phyloP scores from a whole-genome alignment of 257 asterid species.

The Penstemon eatonii region DNA sequence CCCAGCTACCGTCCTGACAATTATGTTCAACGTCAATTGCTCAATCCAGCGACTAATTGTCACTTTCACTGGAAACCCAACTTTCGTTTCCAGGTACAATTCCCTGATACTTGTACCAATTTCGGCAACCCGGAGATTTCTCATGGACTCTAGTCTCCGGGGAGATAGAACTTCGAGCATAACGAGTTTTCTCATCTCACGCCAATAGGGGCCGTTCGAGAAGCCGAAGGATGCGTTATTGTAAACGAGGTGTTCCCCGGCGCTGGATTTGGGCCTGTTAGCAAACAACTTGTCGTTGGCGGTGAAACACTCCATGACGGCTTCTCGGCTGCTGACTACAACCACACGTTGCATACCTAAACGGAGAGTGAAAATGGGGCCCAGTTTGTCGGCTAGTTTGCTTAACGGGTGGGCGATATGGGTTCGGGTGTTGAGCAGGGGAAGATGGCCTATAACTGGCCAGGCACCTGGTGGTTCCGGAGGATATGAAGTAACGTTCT shows the following conservation, averaged over 20 bases:
- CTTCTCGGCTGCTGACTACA: constrained; percentile 49
- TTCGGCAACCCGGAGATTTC: constrained; percentile 35
- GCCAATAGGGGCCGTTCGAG: constrained; percentile 50
- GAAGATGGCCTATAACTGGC: constrained; percentile 70
- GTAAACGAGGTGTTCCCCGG: constrained; percentile 48
- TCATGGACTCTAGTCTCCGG: constrained; percentile 43
- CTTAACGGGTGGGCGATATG: constrained; percentile 20
- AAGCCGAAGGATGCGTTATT: constrained; percentile 46
- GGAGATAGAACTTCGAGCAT: constrained; percentile 45
- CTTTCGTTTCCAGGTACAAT: not conserved
- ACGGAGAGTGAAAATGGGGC: constrained; percentile 46
- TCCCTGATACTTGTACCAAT: constrained; percentile 19
- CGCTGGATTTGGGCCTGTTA: constrained; percentile 37
- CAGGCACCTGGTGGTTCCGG: constrained; percentile 53
- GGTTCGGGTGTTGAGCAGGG: constrained; percentile 23
- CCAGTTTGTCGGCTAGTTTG: constrained; percentile 47
- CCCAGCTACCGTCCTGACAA: constrained; percentile 47
- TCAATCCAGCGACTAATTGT: constrained; percentile 41
- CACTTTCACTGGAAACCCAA: not conserved
- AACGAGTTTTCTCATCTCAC: constrained; percentile 48
- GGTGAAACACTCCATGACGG: constrained; percentile 59
- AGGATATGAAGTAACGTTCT: constrained; percentile 10
- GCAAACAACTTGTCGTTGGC: constrained; percentile 44
- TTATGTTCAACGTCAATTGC: constrained; percentile 36
- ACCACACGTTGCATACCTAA: constrained; percentile 37